Evolutionary conservation across 164 flowering plant genomes (phyloP), one percentile per base, ranked within the genome.

Genomic region (Sedum album): DNA sequence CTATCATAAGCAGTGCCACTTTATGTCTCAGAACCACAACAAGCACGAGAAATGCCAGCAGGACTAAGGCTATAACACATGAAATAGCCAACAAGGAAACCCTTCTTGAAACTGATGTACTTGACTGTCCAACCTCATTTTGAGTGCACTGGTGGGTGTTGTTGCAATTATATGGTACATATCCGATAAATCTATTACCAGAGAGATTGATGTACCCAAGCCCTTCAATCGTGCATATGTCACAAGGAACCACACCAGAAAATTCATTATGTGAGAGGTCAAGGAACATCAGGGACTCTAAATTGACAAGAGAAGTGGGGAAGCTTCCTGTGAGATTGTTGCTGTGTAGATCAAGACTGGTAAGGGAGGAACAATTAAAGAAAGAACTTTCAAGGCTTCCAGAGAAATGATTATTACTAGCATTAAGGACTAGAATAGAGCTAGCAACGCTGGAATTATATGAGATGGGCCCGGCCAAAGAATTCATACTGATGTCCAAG

Each of bases 261-360:
- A 86, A 79, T 21, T 76, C 39, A 76, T 86, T 86, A 20, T n/a
- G n/a, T n/a, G n/a, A n/a, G n/a, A n/a, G n/a, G n/a, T n/a, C n/a
- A n/a, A n/a, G n/a, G n/a, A n/a, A 81, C 11, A 83, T 79, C 73
- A 86, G 72, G 60, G 81, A 71, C 60, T 75, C 74, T 25, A 84
- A 79, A 31, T 72, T 78, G 1, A 79, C 70, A 33, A 83, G 76
- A 5, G 81, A 74, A 14, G 33, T 7, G 30, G 91, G 87, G 65
- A 86, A 70, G 60, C 71, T 74, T 41, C 88, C 89, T 0, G 79
- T 69, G 62, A 86, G 26, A n/a, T n/a, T n/a, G n/a, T n/a, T n/a
- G n/a, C n/a, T n/a, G n/a, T 86, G 91, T 51, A 84, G 75, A 70
- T 86, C 91, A 13, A 86, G 75, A 44, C 75, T 70, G 11, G 88